A percentile compares a stretch with the other conserved stretches of the same genome.
Evolutionary conservation across 169 alveolate genomes (phyloP).

Genomic region (Toxoplasma gondii): DNA sequence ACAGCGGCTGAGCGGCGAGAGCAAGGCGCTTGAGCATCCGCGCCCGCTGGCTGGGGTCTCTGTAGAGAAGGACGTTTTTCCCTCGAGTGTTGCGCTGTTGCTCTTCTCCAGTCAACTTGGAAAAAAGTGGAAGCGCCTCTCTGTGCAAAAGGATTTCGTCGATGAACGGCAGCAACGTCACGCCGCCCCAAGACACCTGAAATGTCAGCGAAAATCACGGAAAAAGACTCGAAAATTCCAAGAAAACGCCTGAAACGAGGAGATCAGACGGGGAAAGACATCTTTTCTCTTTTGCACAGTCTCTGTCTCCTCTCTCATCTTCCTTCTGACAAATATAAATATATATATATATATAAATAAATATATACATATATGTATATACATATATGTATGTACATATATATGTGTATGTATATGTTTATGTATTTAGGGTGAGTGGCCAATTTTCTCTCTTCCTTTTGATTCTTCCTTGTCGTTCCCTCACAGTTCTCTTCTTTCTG

Average conservation of each 20-base stretch:
- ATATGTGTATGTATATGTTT: neutral
- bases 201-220: neutral
- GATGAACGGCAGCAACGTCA: conserved; percentile 79
- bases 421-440: neutral
- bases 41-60: neutral
- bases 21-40: neutral
- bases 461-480: neutral
- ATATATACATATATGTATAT: neutral
- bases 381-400: neutral
- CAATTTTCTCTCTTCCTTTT: too few relatives aligned
- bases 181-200: conserved; percentile 83
- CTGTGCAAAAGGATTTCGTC: conserved; percentile 67
- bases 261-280: neutral
- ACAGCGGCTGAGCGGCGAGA: neutral
- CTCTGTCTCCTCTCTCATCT: neutral
- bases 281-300: neutral
- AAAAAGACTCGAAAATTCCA: too few relatives aligned
- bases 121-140: conserved; percentile 14
- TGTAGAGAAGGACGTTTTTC: conserved; percentile 40
- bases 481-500: neutral
- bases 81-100: conserved; percentile 48
- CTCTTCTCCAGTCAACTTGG: conserved; percentile 41
- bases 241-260: neutral
- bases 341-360: neutral
- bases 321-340: neutral